Base-by-base conservation (phyloP, 768 basidiomycete species). In the Strobilomyces confusus region DNA sequence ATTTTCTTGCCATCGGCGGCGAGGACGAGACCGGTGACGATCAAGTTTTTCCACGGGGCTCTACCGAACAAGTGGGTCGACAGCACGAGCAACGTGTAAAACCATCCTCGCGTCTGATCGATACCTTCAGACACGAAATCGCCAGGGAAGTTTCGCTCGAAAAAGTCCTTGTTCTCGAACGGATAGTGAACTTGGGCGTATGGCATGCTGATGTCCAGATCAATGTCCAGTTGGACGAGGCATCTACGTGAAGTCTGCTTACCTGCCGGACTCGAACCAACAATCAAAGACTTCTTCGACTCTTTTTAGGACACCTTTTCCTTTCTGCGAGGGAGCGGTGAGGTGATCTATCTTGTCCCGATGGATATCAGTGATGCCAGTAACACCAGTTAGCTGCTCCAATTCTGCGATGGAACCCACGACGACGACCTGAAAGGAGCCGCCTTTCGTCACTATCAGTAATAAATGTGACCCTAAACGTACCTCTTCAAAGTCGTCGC, bases 191-290 rank as follows among this genome's bases (percentile, higher is more conserved):
- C 78, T 64, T 98, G 95, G 4, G 95, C 95, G 67, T 94, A 99
- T 5, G 97, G 97, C 97, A 99, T 99, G 67, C 95, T 98, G 61
- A 9, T 61, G 25, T 13, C 26, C 12, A 9, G 23, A 14, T 64
- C 45, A 29, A 0, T 48, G 9, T 38, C 19, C 53, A 33, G 50
- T 38, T 25, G 40, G 11, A 48, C 15, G 33, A n/a, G 25, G 36
- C 15, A 32, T 9, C n/a, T 7, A 43, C 25, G 23, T 4, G 34
- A 51, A 17, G 9, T 3, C 12, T 9, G 61, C 81, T 56, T 59
- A 93, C 93, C 90, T 93, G 74, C 97, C 97, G 5, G 95, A 98
- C 73, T 99, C 97, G 66, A 99, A 99, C 97, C 97, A 99, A 65
- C 97, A 99, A 67, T 99, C 97, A 66, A 99, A 98, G 34, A 99